Evolutionary conservation across 2,329 filamentous ascomycete species (phyloP), one percentile per base, ranked within the genome.

Genomic region (Didymella lethalis): DNA sequence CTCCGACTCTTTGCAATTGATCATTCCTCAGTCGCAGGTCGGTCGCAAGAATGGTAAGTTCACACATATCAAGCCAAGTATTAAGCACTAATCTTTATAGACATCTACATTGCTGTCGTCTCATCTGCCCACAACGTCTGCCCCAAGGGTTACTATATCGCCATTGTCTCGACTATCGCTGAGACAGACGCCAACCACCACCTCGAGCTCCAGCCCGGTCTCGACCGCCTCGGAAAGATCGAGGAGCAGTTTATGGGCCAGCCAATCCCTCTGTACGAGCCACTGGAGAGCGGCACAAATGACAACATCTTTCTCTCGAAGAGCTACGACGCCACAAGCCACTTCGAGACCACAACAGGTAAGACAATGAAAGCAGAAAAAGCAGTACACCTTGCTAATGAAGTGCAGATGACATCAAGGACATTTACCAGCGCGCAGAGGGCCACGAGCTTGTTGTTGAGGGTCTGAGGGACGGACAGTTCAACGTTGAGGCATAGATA

Each of bases 141-240:
- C 83, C 95, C 96, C 72, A 96, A 97, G 86, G 94, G 94, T 62
- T 98, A 97, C 87, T 99, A 96, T 84, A 92, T 99, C 70, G 95
- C 95, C 71, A 99, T 98, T 62, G 94, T 99, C 66, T 97, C 93
- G 47, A 99, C 95, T 60, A 97, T 99, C 75, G 92, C 95, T 64
- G 96, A 99, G 84, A 89, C 88, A 44, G 83, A 88, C 62, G 89
- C 91, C 65, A 98, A 99, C 85, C 93, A 97, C 81, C 95, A 99
- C 80, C 84, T 97, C 57, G 95, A 99, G 83, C 88, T 99, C 43
- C 88, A 95, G 80, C 88, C 93, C 29, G 95, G 94, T 74, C 88
- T 98, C 67, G 93, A 97, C 74, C 89, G 94, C 67, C 88, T 99
- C 29, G 95, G 95, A 69, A 87, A 88, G 77, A 95, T 97, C 64